phyloP scores from a whole-genome alignment of 176 grass and related monocot species.

The Eragrostis curvula region DNA sequence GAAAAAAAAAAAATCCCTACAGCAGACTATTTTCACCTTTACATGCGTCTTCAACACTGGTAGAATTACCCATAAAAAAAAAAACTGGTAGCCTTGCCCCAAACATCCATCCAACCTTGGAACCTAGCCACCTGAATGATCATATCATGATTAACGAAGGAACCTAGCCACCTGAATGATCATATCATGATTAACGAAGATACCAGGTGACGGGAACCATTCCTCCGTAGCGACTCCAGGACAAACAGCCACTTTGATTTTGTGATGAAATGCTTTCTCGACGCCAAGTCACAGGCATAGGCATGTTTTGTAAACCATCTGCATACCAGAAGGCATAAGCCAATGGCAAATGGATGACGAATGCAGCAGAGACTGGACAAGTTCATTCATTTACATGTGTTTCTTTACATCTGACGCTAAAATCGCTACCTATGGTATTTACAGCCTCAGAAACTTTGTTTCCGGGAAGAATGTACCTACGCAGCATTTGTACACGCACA shows the following conservation, averaged over 20 bases:
- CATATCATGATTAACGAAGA: background rate
- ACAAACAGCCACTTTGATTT: background rate
- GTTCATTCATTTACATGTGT: slow-evolving; percentile 5
- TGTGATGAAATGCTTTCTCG: background rate
- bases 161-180: background rate
- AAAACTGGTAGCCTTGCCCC: no score
- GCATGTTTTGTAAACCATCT: background rate
- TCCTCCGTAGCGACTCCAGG: background rate
- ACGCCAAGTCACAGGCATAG: background rate
- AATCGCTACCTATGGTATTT: slow-evolving; percentile 60
- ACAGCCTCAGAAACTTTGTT: slow-evolving; percentile 64
- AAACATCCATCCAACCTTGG: background rate
- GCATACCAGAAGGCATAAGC: background rate
- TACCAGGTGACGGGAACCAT: background rate
- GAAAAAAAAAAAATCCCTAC: no score
- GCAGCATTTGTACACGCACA: slow-evolving; percentile 46
- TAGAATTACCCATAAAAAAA: no score
- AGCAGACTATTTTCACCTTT: no score
- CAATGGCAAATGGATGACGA: background rate
- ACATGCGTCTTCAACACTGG: no score
- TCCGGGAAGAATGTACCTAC: slow-evolving; percentile 64
- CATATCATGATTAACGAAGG: background rate
- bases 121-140: background rate
- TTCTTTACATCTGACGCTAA: slow-evolving; percentile 42
- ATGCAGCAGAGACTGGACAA: slow-evolving; percentile 2